Base-by-base conservation (phyloP, 2,329 filamentous ascomycete species). In the Lasiodiplodia sp. region DNA sequence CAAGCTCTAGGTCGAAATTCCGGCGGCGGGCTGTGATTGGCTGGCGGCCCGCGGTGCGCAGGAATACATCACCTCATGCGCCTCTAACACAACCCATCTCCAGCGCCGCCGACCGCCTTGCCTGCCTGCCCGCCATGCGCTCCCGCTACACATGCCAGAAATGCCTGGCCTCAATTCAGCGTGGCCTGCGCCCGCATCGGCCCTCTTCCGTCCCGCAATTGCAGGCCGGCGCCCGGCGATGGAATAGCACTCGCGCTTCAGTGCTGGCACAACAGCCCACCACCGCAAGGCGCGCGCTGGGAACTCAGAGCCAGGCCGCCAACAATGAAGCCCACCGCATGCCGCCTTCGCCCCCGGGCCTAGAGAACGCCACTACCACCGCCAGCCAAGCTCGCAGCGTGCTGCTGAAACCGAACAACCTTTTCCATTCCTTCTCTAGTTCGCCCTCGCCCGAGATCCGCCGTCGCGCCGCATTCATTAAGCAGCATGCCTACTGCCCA, bases 381-480 rank as follows among this genome's bases (percentile, higher is more conserved):
- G 73, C 51, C 40, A 60, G 77, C 66, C 49, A 68, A 37, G 23
- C 58, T 28, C 51, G 49, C 58, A 68, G 53, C 34, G 51, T 38
- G 37, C 78, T 88, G 58, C 85, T 97, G 31, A 85, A 84, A 71
- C 86, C 89, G 63, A 89, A 96, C 81, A 91, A 97, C 78, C 90
- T 99, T 68, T 99, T 98, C 84, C 95, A 99, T 81, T 89, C 93
- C 11, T 97, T 96, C 79, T 92, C 93, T 44, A 86, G 91, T 71
- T 99, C 96, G 16, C 96, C 96, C 10, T 92, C 95, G 52, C 91
- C 93, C 49, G 91, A 92, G 70, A 97, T 99, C 71, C 89, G 95
- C 74, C 89, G 89, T 74, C 90, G 96, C 73, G 96, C 95, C 34
- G 92, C 92, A 11, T 96, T 93, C 76, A 98, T 98, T 82, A 92